A percentile compares a stretch with the other conserved stretches of the same genome.
Evolutionary conservation across 768 basidiomycete genomes (phyloP).

Genomic region (Calocera cornea): DNA sequence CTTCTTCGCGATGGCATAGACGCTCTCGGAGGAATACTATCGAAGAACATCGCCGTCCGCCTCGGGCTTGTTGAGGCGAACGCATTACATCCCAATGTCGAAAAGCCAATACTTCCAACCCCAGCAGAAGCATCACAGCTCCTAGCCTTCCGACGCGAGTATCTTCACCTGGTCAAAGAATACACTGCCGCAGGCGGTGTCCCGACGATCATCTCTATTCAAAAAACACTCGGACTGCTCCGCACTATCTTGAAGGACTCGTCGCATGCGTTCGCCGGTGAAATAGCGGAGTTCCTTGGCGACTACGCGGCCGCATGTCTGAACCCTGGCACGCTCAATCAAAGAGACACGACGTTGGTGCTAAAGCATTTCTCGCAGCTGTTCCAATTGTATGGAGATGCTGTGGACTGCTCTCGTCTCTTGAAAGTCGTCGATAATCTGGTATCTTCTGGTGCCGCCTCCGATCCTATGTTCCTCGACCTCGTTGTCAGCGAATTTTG

Average conservation of each 20-base stretch:
- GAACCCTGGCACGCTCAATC: conserved; percentile 31
- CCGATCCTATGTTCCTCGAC: conserved; percentile 35
- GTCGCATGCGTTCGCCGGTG: conserved; percentile 25
- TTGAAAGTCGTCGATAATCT: conserved; percentile 40
- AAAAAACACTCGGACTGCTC: conserved; percentile 36
- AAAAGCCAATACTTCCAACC: conserved; percentile 25
- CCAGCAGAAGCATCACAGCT: conserved; percentile 41
- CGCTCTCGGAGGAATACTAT: conserved; percentile 36
- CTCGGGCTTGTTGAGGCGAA: conserved; percentile 5
- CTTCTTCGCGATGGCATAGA: conserved; percentile 54
- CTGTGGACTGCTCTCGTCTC: conserved; percentile 45
- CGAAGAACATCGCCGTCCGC: not conserved
- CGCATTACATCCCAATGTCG: not conserved
- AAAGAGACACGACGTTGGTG: conserved; percentile 40
- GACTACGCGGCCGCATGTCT: conserved; percentile 40
- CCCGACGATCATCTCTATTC: conserved; percentile 10
- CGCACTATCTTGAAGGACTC: conserved; percentile 43
- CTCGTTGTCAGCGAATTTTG: conserved; percentile 26
- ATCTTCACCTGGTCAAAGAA: conserved; percentile 28
- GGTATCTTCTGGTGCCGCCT: conserved; percentile 31
- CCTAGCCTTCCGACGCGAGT: conserved; percentile 49
- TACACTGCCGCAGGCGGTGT: conserved; percentile 17
- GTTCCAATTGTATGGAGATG: conserved; percentile 35
- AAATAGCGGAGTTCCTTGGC: conserved; percentile 39
- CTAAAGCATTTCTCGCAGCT: conserved; percentile 45